These are phyloP conservation scores for Chlorencoelia australis DNA, from an alignment of 2,329 filamentous ascomycete genomes.

Conservation along the genomic window DNA sequence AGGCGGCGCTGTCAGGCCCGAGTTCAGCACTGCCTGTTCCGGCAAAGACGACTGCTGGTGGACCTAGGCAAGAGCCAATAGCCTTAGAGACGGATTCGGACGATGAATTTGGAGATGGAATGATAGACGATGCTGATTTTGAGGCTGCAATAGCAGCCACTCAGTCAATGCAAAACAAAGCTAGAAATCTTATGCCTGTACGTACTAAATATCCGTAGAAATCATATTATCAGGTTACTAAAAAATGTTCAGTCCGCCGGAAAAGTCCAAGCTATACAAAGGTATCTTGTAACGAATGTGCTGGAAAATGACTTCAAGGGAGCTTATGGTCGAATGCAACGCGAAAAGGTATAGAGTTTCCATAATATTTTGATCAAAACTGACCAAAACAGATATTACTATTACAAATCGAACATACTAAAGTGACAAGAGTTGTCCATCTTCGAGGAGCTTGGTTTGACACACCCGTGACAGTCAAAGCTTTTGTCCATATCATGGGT, in stretches of 20 bases:
- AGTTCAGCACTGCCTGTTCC: too few relatives aligned
- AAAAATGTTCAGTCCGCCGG: constrained; percentile 55
- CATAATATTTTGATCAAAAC: too few relatives aligned
- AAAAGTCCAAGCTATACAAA: constrained; percentile 68
- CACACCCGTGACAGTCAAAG: constrained; percentile 62
- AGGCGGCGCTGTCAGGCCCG: constrained; percentile 5
- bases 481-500: constrained; percentile 81
- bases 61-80: too few relatives aligned
- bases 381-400: constrained; percentile 53
- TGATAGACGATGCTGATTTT: constrained; percentile 59
- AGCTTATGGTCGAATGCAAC: constrained; percentile 45
- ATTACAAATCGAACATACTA: constrained; percentile 69
- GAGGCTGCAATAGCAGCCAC: constrained; percentile 65
- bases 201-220: constrained; percentile 33
- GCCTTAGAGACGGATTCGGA: constrained; percentile 40
- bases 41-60: too few relatives aligned
- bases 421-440: constrained; percentile 55
- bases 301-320: constrained; percentile 59
- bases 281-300: constrained; percentile 72
- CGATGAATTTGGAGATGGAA: constrained; percentile 63
- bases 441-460: constrained; percentile 82
- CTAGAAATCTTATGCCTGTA: constrained; percentile 38
- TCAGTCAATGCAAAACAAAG: constrained; percentile 41
- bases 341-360: constrained; percentile 64
- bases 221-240: constrained; percentile 39